Percentiles rank a stretch among this genome's conserved stretches.
These are phyloP conservation scores for Ceratocystis smalleyi DNA, from an alignment of 2,329 filamentous ascomycete genomes.

Conservation along the genomic window DNA sequence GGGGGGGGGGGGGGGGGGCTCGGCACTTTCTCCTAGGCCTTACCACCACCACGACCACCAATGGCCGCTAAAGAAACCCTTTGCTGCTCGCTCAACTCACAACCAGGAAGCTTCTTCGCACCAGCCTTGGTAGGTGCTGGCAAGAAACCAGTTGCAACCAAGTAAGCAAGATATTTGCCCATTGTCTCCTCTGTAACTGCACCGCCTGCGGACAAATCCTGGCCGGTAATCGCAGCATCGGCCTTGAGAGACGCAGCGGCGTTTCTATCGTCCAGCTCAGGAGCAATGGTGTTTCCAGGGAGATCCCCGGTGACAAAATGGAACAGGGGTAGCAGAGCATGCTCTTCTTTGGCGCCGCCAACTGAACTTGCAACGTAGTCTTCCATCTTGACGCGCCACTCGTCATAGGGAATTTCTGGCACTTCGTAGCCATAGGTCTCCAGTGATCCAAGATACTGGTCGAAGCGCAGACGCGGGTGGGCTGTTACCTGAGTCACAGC, in stretches of 20 bases:
- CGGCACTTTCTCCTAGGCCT: slow-evolving; percentile 8
- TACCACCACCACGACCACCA: slow-evolving; percentile 16
- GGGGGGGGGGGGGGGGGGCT: not conserved
- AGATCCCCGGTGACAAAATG: slow-evolving; percentile 57
- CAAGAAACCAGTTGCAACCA: slow-evolving; percentile 45
- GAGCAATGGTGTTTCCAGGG: slow-evolving; percentile 50
- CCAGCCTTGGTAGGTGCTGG: slow-evolving; percentile 26
- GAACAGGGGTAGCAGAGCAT: slow-evolving; percentile 43
- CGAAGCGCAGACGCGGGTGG: slow-evolving; percentile 63
- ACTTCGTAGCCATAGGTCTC: slow-evolving; percentile 58
- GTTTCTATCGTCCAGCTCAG: slow-evolving; percentile 50
- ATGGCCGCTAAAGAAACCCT: slow-evolving; percentile 15
- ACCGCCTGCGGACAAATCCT: slow-evolving; percentile 34
- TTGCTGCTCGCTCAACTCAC: slow-evolving; percentile 26
- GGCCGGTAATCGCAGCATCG: slow-evolving; percentile 35
- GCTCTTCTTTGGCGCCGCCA: slow-evolving; percentile 22
- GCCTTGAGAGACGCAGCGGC: slow-evolving; percentile 40
- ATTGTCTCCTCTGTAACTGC: slow-evolving; percentile 42
- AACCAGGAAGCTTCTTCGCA: slow-evolving; percentile 27
- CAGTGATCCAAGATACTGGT: slow-evolving; percentile 57
- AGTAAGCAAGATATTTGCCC: slow-evolving; percentile 44
- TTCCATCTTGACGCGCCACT: slow-evolving; percentile 45
- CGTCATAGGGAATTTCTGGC: slow-evolving; percentile 48
- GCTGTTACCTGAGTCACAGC: slow-evolving; percentile 61
- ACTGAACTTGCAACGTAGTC: slow-evolving; percentile 21